Evolutionary conservation across 805 yeast genomes (phyloP).

Genomic region (Teunomyces atbi): DNA sequence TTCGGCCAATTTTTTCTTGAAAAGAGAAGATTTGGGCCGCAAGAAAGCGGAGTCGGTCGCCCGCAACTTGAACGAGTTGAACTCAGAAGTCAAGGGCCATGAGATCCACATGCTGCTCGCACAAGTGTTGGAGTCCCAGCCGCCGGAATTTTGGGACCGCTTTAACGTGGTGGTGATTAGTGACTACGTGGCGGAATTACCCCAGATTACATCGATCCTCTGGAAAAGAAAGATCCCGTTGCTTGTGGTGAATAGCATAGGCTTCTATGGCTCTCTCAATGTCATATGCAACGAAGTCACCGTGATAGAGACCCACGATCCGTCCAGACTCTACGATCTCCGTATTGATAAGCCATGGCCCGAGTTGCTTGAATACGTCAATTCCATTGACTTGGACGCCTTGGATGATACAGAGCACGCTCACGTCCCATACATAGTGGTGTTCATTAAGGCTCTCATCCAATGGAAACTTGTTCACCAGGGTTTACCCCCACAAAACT

Average conservation of each 20-base stretch:
- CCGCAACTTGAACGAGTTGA: slow-evolving; percentile 51
- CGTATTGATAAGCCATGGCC: slow-evolving; percentile 73
- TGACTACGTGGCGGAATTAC: slow-evolving; percentile 25
- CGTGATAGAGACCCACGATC: slow-evolving; percentile 74
- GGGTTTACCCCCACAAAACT: slow-evolving; percentile 33
- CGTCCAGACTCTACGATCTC: slow-evolving; percentile 59
- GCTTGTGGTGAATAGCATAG: slow-evolving; percentile 49
- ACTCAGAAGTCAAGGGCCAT: slow-evolving; percentile 52
- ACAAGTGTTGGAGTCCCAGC: slow-evolving; percentile 10
- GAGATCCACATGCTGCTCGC: slow-evolving; percentile 14
- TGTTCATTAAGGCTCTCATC: slow-evolving; percentile 55
- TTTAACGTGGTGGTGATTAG: slow-evolving; percentile 51
- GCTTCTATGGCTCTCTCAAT: slow-evolving; percentile 64
- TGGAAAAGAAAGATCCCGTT: slow-evolving; percentile 53
- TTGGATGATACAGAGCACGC: slow-evolving; percentile 48
- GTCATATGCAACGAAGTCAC: slow-evolving; percentile 55
- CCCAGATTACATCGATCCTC: slow-evolving; percentile 31
- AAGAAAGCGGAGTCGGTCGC: slow-evolving; percentile 40
- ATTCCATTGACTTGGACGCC: slow-evolving; percentile 46
- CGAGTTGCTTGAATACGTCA: slow-evolving; percentile 52
- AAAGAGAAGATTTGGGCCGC: slow-evolving; percentile 41
- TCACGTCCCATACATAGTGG: slow-evolving; percentile 67
- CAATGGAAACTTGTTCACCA: slow-evolving; percentile 36
- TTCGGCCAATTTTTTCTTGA: slow-evolving; percentile 62
- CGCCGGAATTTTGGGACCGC: slow-evolving; percentile 41